Evolutionary conservation across 1,139 yeast genomes (phyloP).

Genomic region (Sugiyamaella grinbergsii): DNA sequence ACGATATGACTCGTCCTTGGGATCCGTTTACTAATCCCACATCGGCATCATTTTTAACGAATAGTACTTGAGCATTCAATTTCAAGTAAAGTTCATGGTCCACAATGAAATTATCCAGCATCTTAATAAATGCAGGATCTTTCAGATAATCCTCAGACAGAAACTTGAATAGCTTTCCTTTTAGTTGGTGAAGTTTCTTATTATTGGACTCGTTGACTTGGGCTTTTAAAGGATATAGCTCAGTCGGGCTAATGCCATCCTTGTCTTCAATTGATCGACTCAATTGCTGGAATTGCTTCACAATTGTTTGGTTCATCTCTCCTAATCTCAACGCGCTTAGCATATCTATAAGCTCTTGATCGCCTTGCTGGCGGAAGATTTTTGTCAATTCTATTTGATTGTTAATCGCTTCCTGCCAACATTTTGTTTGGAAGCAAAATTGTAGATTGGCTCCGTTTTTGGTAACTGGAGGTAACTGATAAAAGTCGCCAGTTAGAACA

Average conservation of each 20-base stretch:
- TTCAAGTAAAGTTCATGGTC: constrained; percentile 51
- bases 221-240: constrained; percentile 68
- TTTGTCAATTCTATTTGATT: constrained; percentile 64
- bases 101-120: constrained; percentile 52
- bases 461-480: constrained; percentile 81
- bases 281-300: constrained; percentile 50
- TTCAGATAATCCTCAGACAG: constrained; percentile 53
- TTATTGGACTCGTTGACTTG: constrained; percentile 75
- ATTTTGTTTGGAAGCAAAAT: constrained; percentile 76
- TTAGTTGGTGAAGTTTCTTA: constrained; percentile 51
- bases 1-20: constrained; percentile 49
- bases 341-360: constrained; percentile 67
- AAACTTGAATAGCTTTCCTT: constrained; percentile 47
- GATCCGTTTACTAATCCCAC: constrained; percentile 54
- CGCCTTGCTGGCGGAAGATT: constrained; percentile 92
- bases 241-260: constrained; percentile 83
- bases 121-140: constrained; percentile 11
- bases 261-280: constrained; percentile 57
- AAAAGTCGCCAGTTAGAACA: constrained; percentile 79
- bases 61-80: constrained; percentile 65
- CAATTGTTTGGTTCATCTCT: constrained; percentile 51
- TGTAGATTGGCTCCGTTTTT: constrained; percentile 10
- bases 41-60: constrained; percentile 50
- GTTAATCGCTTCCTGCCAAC: constrained; percentile 55
- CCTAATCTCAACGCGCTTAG: constrained; percentile 76